Evolutionary conservation across 768 basidiomycete genomes (phyloP).

Genomic region (Dictyophora rubrovolvata): DNA sequence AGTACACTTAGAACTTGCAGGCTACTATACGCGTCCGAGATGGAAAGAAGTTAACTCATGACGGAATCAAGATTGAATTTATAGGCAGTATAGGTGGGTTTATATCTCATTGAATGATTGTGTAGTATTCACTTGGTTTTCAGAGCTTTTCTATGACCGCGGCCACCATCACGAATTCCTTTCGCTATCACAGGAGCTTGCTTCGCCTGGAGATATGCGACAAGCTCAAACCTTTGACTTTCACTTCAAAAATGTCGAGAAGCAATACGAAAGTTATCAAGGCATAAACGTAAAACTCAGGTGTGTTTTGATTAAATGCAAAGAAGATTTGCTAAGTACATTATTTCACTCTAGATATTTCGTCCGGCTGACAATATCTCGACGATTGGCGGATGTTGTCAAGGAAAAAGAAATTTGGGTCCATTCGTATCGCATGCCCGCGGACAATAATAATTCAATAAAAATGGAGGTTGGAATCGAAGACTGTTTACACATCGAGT

Average conservation of each 20-base stretch:
- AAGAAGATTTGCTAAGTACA: slow-evolving; percentile 4
- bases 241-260: slow-evolving; percentile 98
- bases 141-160: slow-evolving; percentile 91
- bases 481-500: slow-evolving; percentile 97
- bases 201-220: slow-evolving; percentile 93
- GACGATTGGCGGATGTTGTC: slow-evolving; percentile 84
- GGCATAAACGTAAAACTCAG: slow-evolving; percentile 97
- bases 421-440: slow-evolving; percentile 97
- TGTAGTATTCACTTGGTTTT: slow-evolving; percentile 2
- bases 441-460: slow-evolving; percentile 95
- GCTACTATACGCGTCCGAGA: slow-evolving; percentile 83
- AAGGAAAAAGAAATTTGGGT: slow-evolving; percentile 97
- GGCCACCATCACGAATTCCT: slow-evolving; percentile 98
- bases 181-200: slow-evolving; percentile 89
- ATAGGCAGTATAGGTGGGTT: slow-evolving; percentile 85
- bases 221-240: slow-evolving; percentile 96
- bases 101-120: neutral
- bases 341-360: slow-evolving; percentile 56
- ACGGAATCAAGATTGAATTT: slow-evolving; percentile 97
- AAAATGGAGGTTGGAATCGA: slow-evolving; percentile 99
- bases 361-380: slow-evolving; percentile 79
- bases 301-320: slow-evolving; percentile 33
- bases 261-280: slow-evolving; percentile 96
- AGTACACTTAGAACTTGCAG: slow-evolving; percentile 27
- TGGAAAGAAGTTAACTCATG: slow-evolving; percentile 89